These are phyloP conservation scores for Friedmanniomyces endolithicus DNA, from an alignment of 495 filamentous ascomycete species.

Conservation along the genomic window DNA sequence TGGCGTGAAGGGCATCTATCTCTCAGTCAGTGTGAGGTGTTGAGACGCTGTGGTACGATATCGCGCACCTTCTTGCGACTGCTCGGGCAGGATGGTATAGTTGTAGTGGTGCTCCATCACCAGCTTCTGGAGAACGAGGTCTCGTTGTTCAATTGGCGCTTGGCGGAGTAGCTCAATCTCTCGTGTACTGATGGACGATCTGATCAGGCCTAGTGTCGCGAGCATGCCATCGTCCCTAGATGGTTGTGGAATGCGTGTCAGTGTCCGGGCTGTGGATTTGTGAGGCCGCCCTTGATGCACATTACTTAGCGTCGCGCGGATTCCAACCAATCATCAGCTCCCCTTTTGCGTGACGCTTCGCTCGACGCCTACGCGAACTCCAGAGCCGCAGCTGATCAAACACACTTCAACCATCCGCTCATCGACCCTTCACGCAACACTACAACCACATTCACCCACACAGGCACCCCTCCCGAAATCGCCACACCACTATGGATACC, in stretches of 20 bases:
- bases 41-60: neutral
- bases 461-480: neutral
- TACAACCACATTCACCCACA: neutral
- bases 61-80: constrained; percentile 10
- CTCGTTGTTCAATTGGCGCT: neutral
- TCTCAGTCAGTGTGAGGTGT: neutral
- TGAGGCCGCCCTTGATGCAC: too few relatives aligned
- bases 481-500: constrained; percentile 60
- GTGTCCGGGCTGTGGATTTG: too few relatives aligned
- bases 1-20: constrained; percentile 73
- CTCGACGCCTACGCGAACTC: neutral
- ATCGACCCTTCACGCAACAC: too few relatives aligned
- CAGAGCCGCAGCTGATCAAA: neutral
- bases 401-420: too few relatives aligned
- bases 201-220: neutral
- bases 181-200: neutral
- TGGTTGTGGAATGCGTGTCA: too few relatives aligned
- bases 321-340: neutral
- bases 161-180: neutral
- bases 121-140: neutral
- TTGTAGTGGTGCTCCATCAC: neutral
- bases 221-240: neutral
- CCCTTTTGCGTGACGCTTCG: neutral
- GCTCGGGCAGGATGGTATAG: constrained; percentile 12
- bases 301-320: neutral